phyloP scores from a whole-genome alignment of 2,329 filamentous ascomycete genomes.

The Colletotrichum brevisporum region DNA sequence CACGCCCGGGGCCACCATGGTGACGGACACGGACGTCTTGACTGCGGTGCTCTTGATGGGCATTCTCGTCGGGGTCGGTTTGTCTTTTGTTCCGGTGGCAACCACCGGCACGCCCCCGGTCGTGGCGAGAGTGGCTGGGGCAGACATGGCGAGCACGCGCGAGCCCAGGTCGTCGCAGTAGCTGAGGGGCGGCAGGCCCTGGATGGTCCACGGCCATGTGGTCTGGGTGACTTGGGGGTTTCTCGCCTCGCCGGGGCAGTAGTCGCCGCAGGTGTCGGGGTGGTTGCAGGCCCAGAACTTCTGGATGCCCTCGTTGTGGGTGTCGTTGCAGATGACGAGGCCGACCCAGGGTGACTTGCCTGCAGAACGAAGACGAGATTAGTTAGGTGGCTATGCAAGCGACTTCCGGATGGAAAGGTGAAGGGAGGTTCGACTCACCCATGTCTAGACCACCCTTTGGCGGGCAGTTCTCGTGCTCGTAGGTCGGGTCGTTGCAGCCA shows the following conservation, averaged over 20 bases:
- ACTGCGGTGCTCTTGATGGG: background rate
- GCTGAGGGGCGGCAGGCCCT: conserved; percentile 9
- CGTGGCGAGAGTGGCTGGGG: background rate
- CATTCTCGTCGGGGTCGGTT: conserved; percentile 6
- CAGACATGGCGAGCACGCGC: conserved; percentile 27
- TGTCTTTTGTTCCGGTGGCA: background rate
- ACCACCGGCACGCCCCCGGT: conserved; percentile 19
- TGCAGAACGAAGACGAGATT: background rate
- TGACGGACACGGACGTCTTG: background rate
- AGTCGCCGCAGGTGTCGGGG: conserved; percentile 33
- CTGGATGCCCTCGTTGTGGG: conserved; percentile 23
- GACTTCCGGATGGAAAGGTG: too few relatives aligned
- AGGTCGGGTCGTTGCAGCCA: conserved; percentile 37
- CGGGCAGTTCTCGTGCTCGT: conserved; percentile 32
- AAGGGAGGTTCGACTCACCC: background rate
- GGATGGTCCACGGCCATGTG: conserved; percentile 17
- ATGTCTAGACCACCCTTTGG: conserved; percentile 21
- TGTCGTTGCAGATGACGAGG: conserved; percentile 29
- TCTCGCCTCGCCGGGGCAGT: conserved; percentile 4
- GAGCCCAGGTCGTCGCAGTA: conserved; percentile 24
- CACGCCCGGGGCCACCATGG: background rate
- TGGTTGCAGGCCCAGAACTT: conserved; percentile 37
- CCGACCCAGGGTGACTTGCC: conserved; percentile 40
- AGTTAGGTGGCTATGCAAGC: background rate
- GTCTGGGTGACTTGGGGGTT: conserved; percentile 18